These are phyloP conservation scores for Cercospora sp. DNA, from an alignment of 2,329 filamentous ascomycete genomes.

Conservation along the genomic window DNA sequence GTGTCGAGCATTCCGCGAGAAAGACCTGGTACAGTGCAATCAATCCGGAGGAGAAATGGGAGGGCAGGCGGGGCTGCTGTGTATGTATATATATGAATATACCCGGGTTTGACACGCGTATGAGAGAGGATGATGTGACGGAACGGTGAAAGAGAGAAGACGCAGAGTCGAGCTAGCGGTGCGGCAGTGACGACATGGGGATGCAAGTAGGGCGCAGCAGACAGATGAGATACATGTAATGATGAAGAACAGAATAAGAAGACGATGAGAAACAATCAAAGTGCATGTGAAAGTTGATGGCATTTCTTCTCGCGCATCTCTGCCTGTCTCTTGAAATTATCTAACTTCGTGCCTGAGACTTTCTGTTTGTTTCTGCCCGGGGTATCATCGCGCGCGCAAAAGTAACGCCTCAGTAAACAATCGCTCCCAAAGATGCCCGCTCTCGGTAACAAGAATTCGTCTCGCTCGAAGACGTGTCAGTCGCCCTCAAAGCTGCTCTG, in stretches of 20 bases:
- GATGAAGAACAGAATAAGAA: not conserved
- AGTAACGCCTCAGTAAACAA: not conserved
- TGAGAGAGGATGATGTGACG: not conserved
- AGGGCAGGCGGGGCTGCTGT: not conserved
- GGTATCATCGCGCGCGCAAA: not conserved
- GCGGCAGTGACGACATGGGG: not conserved
- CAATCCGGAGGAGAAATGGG: not conserved
- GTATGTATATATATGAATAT: not conserved
- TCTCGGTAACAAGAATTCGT: not conserved
- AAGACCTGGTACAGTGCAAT: not conserved
- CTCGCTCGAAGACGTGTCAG: not conserved
- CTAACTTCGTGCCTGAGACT: not conserved
- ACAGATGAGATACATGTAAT: constrained; percentile 1
- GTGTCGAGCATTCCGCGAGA: not conserved
- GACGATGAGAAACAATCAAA: not conserved
- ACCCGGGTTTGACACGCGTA: not conserved
- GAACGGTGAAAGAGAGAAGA: not conserved
- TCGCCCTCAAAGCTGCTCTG: not conserved
- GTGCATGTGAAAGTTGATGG: not conserved
- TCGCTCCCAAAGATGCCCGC: not conserved
- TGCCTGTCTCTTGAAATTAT: not conserved
- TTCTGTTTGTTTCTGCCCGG: not conserved
- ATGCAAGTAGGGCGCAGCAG: not conserved
- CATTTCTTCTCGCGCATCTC: not conserved
- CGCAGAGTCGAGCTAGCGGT: not conserved